Conservation (phyloP, 73 alveolate species). For the Diophrys sp. region DNA sequence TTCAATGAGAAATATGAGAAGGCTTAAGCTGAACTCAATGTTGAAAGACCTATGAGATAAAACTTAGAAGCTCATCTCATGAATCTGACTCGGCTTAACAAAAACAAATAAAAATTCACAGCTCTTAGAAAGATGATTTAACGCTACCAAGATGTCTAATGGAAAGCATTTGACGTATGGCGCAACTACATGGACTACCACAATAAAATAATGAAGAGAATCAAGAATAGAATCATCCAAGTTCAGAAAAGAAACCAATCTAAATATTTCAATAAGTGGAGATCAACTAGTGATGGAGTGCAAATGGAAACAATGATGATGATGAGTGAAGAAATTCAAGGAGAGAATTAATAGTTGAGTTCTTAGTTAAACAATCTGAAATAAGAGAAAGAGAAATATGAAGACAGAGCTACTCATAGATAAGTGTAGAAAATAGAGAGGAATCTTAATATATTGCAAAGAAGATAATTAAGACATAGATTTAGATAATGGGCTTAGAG, state of each 20-base stretch:
- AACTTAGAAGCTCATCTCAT: slow-evolving; percentile 27
- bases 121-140: slow-evolving; percentile 16
- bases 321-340: slow-evolving; percentile 33
- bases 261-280: slow-evolving; percentile 43
- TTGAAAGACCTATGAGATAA: slow-evolving; percentile 41
- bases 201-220: slow-evolving; percentile 21
- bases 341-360: slow-evolving; percentile 26
- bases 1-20: slow-evolving; percentile 18
- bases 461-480: slow-evolving; percentile 28
- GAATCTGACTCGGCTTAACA: slow-evolving; percentile 11
- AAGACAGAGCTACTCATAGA: slow-evolving; percentile 14
- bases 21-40: slow-evolving; percentile 22
- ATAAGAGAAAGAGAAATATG: background rate
- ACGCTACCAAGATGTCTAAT: slow-evolving; percentile 36
- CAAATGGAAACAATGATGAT: slow-evolving; percentile 16
- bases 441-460: slow-evolving; percentile 30
- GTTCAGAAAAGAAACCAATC: slow-evolving; percentile 29
- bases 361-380: background rate
- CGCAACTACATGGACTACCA: slow-evolving; percentile 31
- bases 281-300: slow-evolving; percentile 14
- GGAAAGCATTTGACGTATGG: slow-evolving; percentile 45
- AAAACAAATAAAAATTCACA: slow-evolving; percentile 21
- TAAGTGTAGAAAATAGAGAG: slow-evolving; percentile 36
- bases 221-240: slow-evolving; percentile 26
- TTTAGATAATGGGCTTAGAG: slow-evolving; percentile 36